These are phyloP conservation scores for Cynara cardunculus DNA, from an alignment of 129 eudicot species.

Conservation along the genomic window DNA sequence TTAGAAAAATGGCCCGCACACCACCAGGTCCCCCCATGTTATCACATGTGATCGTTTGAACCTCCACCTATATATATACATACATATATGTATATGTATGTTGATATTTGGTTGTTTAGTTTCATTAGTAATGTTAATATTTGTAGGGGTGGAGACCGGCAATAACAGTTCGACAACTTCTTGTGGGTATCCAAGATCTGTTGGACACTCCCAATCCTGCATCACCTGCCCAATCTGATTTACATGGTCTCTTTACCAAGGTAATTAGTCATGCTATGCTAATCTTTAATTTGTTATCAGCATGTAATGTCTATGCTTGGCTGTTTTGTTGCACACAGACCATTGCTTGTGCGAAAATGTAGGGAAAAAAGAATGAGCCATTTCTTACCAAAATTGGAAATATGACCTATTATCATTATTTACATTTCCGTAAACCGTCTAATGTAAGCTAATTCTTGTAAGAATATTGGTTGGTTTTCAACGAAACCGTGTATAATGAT, in stretches of 20 bases:
- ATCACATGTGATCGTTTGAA: too few relatives aligned
- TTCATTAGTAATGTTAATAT: not conserved
- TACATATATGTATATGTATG: too few relatives aligned
- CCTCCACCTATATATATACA: too few relatives aligned
- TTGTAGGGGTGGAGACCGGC: constrained; percentile 81
- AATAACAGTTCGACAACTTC: constrained; percentile 73
- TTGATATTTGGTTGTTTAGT: not conserved
- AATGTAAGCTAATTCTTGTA: not conserved
- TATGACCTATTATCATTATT: too few relatives aligned
- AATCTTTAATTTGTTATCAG: not conserved
- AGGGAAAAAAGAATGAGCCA: not conserved
- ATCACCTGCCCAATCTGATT: constrained; percentile 67
- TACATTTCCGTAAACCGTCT: not conserved
- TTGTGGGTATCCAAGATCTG: constrained; percentile 73
- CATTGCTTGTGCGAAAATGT: not conserved
- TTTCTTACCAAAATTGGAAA: not conserved
- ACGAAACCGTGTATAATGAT: not conserved
- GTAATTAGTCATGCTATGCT: not conserved
- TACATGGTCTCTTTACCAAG: constrained; percentile 55
- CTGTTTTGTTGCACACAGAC: not conserved
- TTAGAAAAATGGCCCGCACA: too few relatives aligned
- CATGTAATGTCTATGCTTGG: not conserved
- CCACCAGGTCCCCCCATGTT: too few relatives aligned
- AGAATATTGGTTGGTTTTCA: not conserved
- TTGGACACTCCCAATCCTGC: constrained; percentile 68